These are phyloP conservation scores for Nitzschia sp. DNA, from an alignment of 108 stramenopile genomes.

Conservation along the genomic window DNA sequence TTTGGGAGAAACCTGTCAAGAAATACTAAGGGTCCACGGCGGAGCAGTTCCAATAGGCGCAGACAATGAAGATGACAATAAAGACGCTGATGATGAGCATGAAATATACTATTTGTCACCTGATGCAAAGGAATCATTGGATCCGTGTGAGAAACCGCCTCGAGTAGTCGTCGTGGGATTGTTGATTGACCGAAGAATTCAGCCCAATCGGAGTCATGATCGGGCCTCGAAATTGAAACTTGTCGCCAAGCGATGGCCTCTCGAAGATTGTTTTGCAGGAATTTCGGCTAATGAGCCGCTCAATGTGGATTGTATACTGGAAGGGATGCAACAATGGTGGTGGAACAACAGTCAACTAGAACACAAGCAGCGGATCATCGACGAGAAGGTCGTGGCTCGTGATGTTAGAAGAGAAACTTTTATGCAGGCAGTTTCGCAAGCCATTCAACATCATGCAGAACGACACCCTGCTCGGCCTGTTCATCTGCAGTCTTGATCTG, in stretches of 20 bases:
- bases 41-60: neutral
- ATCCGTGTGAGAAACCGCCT: constrained; percentile 46
- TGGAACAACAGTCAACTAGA: constrained; percentile 2
- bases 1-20: constrained; percentile 32
- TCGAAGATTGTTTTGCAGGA: constrained; percentile 43
- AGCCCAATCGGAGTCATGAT: constrained; percentile 56
- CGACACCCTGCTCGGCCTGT: constrained; percentile 61
- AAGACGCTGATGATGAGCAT: constrained; percentile 1
- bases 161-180: constrained; percentile 65
- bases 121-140: constrained; percentile 59
- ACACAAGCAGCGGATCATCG: neutral
- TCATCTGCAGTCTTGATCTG: no score
- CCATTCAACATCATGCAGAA: constrained; percentile 59
- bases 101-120: constrained; percentile 70
- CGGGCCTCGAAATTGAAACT: constrained; percentile 35
- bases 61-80: no score
- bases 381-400: neutral
- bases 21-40: neutral
- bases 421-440: constrained; percentile 51
- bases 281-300: constrained; percentile 61
- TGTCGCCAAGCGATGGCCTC: constrained; percentile 40
- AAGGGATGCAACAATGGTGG: constrained; percentile 76
- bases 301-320: constrained; percentile 81
- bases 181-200: constrained; percentile 78
- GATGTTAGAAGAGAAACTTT: constrained; percentile 40